Base-by-base conservation (phyloP, 2,329 filamentous ascomycete genomes). In the Dactylellina leptospora region DNA sequence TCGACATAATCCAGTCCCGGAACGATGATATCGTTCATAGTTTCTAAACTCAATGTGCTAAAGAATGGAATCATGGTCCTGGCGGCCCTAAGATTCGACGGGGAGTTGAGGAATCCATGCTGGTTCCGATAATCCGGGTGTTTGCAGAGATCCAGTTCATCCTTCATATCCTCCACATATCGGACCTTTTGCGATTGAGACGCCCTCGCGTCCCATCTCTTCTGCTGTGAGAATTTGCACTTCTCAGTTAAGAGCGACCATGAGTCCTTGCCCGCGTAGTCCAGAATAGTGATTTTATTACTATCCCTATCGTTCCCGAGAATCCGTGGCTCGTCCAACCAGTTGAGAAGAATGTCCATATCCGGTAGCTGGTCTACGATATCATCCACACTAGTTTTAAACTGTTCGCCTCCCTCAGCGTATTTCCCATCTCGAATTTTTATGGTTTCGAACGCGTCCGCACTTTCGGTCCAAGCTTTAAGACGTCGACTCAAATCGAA, bases 11-110 rank as follows among this genome's bases (percentile, higher is more conserved):
- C 81, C 0, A 84, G 81, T 45, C 82, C 83, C 0, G 85, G 85
- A 22, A 82, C 82, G 2, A 86, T 68, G 0, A 87, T 81, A 42
- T 86, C 84, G 16, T 80, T 80, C 80, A 85, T 83, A 0, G 83
- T 82, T 0, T 82, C 83, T 0, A 78, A 79, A 0, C 80, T 75
- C 1, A 81, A 82, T 0, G 79, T 81, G 1, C 84, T 83, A 0
- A 86, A 78, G 0, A 86, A 76, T 0, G 84, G 85, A 0, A 84
- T 79, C 0, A 79, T 27, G 0, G 79, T 80, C 28, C 82, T 74
- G 0, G 82, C 79, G 0, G 82, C 72, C 0, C 74, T 76, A n/a
- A 84, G 80, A 0, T 82, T 81, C 1, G 80, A 77, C 0, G 84
- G 84, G 4, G 79, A 79, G 3, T 80, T 78, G 27, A 84, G 77